Base-by-base conservation (phyloP, 1,284 basidiomycete species). In the Anthracocystis setariae region DNA sequence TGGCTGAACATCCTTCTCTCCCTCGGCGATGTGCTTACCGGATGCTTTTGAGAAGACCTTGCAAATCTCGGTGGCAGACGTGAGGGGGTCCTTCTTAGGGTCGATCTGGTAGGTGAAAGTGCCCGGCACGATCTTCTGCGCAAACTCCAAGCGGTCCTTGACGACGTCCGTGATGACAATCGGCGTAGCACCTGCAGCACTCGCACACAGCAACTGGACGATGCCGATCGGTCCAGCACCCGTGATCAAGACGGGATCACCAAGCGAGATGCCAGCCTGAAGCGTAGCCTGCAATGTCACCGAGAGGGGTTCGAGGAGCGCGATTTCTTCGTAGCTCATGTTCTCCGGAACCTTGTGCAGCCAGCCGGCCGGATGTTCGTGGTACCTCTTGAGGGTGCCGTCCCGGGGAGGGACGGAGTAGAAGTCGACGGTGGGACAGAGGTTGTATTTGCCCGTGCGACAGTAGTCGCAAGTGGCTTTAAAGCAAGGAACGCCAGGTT, bases 231-330 rank as follows among this genome's bases (percentile, higher is more conserved):
- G 85, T 17, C 86, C 86, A 20, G 38, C 64, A 25, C 61, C 56
- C 2, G 55, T 73, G 57, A 67, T 78, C 38, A 78, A 64, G 15
- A 74, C 71, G 0, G 76, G 76, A 18, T 58, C 56, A 27, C 86
- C 87, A 13, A 87, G 81, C 27, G 73, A 70, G 20, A 87, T 77
- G 2, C 82, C 83, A 1, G 86, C 85, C 29, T 86, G 81, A 53
- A 87, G 84, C n/a, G 87, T 82, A 0, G 86, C 87, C 2, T 86
- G 86, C 12, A 88, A 75, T 1, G 85, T 86, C 2, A 88, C 87
- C 0, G 83, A 80, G 5, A 87, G 82, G 0, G 87, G 87, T 74
- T 87, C 86, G 63, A 86, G 84, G 4, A 87, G 77, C 0, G 85
- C 84, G 21, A 86, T 87, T 70, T 88, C 86, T 60, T 87, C 86